Conservation (phyloP, 768 basidiomycete genomes). For the Boletus reticuloceps region DNA sequence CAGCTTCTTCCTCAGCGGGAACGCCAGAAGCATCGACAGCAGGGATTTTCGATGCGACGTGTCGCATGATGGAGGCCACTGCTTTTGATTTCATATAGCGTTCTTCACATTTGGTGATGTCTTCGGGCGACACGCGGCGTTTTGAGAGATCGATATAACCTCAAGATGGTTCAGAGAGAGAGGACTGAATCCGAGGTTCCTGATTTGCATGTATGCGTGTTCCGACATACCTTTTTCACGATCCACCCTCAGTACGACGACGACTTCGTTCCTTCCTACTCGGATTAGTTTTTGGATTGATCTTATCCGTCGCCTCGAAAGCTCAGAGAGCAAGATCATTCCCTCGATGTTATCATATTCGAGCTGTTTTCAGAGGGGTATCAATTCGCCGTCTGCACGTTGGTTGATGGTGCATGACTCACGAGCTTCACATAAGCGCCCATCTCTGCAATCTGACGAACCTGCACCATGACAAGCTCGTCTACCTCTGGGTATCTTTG, state of each 20-base stretch:
- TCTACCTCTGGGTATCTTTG: constrained; percentile 95
- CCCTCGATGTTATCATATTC: constrained; percentile 99
- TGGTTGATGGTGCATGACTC: constrained; percentile 28
- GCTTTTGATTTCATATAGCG: constrained; percentile 98
- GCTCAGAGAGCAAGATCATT: constrained; percentile 98
- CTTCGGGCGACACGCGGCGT: constrained; percentile 95
- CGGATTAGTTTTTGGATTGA: constrained; percentile 98
- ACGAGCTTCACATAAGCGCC: constrained; percentile 99
- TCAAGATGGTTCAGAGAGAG: constrained; percentile 25
- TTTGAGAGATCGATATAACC: constrained; percentile 99
- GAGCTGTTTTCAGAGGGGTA: constrained; percentile 51
- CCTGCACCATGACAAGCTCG: constrained; percentile 99
- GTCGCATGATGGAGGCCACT: constrained; percentile 89
- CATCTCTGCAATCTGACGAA: constrained; percentile 99
- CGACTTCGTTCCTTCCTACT: constrained; percentile 97
- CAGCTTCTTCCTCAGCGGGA: constrained; percentile 25
- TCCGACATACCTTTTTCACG: constrained; percentile 86
- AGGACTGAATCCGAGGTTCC: background rate
- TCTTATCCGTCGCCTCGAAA: constrained; percentile 92
- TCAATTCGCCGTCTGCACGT: background rate
- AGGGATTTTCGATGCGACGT: constrained; percentile 83
- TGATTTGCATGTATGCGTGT: background rate
- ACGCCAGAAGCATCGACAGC: constrained; percentile 35
- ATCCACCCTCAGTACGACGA: constrained; percentile 96
- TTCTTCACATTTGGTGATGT: constrained; percentile 98